Evolutionary conservation across 257 asterid genomes (phyloP), one percentile per base, ranked within the genome.

Genomic region (Solanum pinnatisectum): DNA sequence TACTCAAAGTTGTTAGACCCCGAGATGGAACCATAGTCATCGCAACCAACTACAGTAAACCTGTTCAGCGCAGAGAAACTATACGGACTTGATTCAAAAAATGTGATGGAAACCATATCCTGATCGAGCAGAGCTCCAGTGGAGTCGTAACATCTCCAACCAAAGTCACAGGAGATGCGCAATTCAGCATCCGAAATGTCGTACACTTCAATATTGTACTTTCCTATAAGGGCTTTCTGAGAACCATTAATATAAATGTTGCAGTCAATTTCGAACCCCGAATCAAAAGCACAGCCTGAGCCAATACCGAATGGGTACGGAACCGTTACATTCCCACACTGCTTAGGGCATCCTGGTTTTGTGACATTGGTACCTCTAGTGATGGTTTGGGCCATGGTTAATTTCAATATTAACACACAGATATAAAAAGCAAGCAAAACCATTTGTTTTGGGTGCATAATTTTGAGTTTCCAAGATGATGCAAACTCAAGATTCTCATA

Each of bases 301-400:
- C 93, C 94, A n/a, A 92, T 44, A 71, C 93, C 93, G 70, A 94
- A 93, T 2, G 95, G 95, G 30, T 87, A 91, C 3, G 93, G 93
- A 12, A 94, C 90, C 7, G 95, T 90, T 8, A 91, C 0, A 86
- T 90, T 90, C 2, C 97, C 95, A 7, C 97, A 94, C 87, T 87
- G 52, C 81, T 82, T 83, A 12, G 40, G 91, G 89, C 97, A 94
- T 27, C 88, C 86, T 33, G 94, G 92, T 52, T 87, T 88, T 20
- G 37, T 68, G 71, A 83, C 25, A 60, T 14, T 87, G 32, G 84
- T n/a, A 13, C 86, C 89, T 42, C 87, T 33, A 27, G 87, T 76
- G 65, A 65, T 52, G 27, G 40, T 73, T 14, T 35, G 77, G 8
- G 83, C 44, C 4, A 6, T 74, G 35, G 83, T 37, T 73, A 23